Base-by-base conservation (phyloP, 768 basidiomycete species). In the Collybia nuda region DNA sequence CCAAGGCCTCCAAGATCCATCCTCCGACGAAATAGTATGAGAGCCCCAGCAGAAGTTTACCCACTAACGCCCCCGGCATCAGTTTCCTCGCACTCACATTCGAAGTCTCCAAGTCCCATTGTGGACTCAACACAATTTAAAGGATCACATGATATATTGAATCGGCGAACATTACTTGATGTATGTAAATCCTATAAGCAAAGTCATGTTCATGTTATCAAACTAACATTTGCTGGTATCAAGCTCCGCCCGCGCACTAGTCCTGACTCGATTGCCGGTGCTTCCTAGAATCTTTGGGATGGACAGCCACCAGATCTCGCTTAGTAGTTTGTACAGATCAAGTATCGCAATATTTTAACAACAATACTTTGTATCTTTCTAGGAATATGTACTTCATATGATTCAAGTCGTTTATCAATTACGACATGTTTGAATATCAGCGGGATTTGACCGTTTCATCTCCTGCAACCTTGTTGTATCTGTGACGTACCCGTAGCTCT, bases 401-500 rank as follows among this genome's bases (percentile, higher is more conserved):
- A 7, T 26, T 7, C 24, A 7, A 26, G 9, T 32, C 32, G 12
- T 14, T 14, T 32, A 11, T 32, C 11, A 11, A 11, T 28, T 11
- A 5, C 28, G 5, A 11, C 14, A 4, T 3, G 32, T 14, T 14
- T 32, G 9, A 32, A 32, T 32, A 11, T 32, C 32, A 32, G 32
- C 9, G 14, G 7, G 3, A 3, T 28, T 17, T 15, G 50, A 22
- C 39, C 22, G 24, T 19, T 23, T 21, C 9, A 19, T 56, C 32
- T 2, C 63, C 62, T 42, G 60, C 29, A 73, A 52, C 36, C 65
- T 62, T 47, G 56, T 54, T 9, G 67, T 66, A 53, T 72, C 68
- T n/a, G 69, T 71, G 8, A 81, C 67, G 62, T 81, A 84, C 3
- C 79, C 81, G 46, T 80, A 83, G 54, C 65, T 67, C 79, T 82